Conservation (phyloP, 805 yeast genomes). For the Candida sakaeoensis region DNA sequence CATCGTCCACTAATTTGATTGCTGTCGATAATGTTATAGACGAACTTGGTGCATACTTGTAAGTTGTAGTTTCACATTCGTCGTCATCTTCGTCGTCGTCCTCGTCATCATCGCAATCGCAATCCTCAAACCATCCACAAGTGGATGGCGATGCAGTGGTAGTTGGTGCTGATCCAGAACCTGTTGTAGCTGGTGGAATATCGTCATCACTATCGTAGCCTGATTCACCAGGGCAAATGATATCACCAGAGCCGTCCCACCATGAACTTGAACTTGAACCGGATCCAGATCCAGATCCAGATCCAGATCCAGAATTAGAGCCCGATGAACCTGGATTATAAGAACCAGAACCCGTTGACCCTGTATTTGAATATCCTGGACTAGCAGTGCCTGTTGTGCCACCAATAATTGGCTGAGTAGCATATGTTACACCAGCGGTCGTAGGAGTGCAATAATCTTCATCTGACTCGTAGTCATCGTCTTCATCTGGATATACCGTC, state of each 20-base stretch:
- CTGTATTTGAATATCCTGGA: no score
- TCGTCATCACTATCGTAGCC: constrained; percentile 15
- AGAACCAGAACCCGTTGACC: constrained; percentile 6
- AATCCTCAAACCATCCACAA: constrained; percentile 11
- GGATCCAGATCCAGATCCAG: background rate
- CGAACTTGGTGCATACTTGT: background rate
- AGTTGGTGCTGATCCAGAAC: background rate
- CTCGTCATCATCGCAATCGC: constrained; percentile 8
- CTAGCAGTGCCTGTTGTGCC: constrained; percentile 12
- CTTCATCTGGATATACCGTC: constrained; percentile 7
- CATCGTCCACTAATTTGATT: constrained; percentile 2
- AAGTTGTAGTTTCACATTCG: constrained; percentile 6
- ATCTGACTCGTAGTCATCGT: constrained; percentile 9
- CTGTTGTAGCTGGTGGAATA: constrained; percentile 2
- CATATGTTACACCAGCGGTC: constrained; percentile 8
- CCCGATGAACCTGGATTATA: constrained; percentile 6
- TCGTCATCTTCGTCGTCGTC: constrained; percentile 6
- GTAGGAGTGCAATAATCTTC: constrained; percentile 15
- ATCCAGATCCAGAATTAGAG: background rate
- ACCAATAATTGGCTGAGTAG: constrained; percentile 5
- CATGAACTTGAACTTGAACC: constrained; percentile 1
- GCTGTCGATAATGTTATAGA: background rate
- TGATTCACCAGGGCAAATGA: constrained; percentile 12
- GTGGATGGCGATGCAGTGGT: constrained; percentile 4
- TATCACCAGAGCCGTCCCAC: constrained; percentile 12